A percentile compares a stretch with the other conserved stretches of the same genome.
phyloP scores from a whole-genome alignment of 2,329 filamentous ascomycete species.

The Aureobasidium uvarum region DNA sequence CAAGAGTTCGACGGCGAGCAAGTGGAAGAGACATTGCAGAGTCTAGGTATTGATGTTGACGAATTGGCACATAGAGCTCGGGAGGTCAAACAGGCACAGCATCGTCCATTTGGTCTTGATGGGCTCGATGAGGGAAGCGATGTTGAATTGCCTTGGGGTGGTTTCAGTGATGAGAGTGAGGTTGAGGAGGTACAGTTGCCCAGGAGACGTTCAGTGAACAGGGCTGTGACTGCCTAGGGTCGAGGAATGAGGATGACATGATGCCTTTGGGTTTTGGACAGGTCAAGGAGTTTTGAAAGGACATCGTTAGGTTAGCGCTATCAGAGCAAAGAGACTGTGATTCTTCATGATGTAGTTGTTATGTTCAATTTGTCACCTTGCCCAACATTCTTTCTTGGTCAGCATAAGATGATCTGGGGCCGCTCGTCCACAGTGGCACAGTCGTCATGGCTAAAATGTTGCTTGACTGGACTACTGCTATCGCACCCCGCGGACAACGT shows the following conservation, averaged over 20 bases:
- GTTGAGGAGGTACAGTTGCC: constrained; percentile 28
- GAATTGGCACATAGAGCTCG: constrained; percentile 28
- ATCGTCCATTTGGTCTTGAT: constrained; percentile 27
- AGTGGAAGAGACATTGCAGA: constrained; percentile 46
- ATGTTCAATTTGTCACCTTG: neutral
- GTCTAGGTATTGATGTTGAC: constrained; percentile 43
- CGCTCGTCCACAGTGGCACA: neutral
- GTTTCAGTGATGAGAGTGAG: constrained; percentile 33
- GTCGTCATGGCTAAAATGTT: neutral
- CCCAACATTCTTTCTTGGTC: neutral
- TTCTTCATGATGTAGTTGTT: neutral
- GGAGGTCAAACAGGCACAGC: neutral
- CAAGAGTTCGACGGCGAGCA: constrained; percentile 34
- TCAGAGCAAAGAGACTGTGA: neutral
- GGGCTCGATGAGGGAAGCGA: constrained; percentile 31
- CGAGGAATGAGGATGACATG: constrained; percentile 3
- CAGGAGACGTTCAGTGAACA: neutral
- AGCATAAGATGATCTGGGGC: neutral
- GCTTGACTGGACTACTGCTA: neutral
- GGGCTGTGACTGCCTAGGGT: neutral
- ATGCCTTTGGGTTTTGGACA: neutral
- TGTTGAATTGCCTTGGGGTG: constrained; percentile 24
- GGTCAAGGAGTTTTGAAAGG: neutral
- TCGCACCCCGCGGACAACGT: neutral
- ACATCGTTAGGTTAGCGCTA: neutral